A percentile compares a stretch with the other conserved stretches of the same genome.
These are phyloP conservation scores for Ceratocystis destructans DNA, from an alignment of 2,329 filamentous ascomycete species.

Conservation along the genomic window DNA sequence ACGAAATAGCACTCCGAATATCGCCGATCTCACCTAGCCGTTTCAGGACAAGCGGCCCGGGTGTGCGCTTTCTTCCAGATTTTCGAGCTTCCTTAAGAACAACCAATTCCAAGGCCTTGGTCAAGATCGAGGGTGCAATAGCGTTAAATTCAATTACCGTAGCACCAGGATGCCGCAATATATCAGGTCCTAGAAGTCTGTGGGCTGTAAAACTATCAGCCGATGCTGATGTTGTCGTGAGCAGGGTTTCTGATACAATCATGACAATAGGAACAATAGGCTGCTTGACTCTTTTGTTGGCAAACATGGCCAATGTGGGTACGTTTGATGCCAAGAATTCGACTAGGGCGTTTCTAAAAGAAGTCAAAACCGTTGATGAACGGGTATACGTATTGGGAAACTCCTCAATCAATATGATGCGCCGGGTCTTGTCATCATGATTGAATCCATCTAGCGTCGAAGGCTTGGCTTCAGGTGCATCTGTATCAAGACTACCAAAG, in stretches of 20 bases:
- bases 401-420: slow-evolving; percentile 65
- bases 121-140: slow-evolving; percentile 72
- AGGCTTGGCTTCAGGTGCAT: slow-evolving; percentile 13
- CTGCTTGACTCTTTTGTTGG: slow-evolving; percentile 30
- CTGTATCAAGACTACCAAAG: slow-evolving; percentile 54
- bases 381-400: slow-evolving; percentile 63
- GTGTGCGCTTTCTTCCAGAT: slow-evolving; percentile 60
- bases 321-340: slow-evolving; percentile 59
- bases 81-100: slow-evolving; percentile 73
- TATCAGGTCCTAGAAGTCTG: slow-evolving; percentile 72
- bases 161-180: slow-evolving; percentile 66
- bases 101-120: slow-evolving; percentile 69
- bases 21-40: slow-evolving; percentile 77
- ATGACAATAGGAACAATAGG: slow-evolving; percentile 63
- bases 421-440: slow-evolving; percentile 22
- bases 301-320: slow-evolving; percentile 39
- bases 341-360: slow-evolving; percentile 62
- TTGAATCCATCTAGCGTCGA: background rate
- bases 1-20: slow-evolving; percentile 80
- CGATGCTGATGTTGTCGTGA: slow-evolving; percentile 71
- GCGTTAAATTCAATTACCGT: slow-evolving; percentile 83
- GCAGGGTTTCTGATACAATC: slow-evolving; percentile 78
- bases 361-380: slow-evolving; percentile 48
- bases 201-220: slow-evolving; percentile 90
- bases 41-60: slow-evolving; percentile 65